Conservation (phyloP, 768 basidiomycete species). For the Tephrocybe rancida region DNA sequence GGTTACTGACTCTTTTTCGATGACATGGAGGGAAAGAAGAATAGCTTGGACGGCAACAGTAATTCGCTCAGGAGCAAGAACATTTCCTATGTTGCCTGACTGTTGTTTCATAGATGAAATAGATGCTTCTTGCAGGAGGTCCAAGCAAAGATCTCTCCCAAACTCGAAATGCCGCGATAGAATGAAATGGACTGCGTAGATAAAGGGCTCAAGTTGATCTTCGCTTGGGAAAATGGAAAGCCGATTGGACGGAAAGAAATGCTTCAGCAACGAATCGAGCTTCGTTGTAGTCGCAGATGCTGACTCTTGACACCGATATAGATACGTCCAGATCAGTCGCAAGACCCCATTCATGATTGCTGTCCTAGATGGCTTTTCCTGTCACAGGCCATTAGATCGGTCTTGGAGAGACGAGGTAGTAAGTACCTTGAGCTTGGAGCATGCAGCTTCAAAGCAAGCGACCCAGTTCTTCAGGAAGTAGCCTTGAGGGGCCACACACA, state of each 20-base stretch:
- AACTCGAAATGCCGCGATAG: constrained; percentile 84
- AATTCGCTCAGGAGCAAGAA: constrained; percentile 71
- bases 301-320: constrained; percentile 91
- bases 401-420: neutral
- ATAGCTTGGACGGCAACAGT: constrained; percentile 77
- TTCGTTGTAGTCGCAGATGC: constrained; percentile 79
- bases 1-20: constrained; percentile 69
- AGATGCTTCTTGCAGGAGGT: constrained; percentile 73
- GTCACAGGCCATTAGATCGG: constrained; percentile 10
- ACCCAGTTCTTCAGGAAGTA: constrained; percentile 86
- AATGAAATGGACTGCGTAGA: constrained; percentile 80
- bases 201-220: constrained; percentile 75
- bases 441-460: constrained; percentile 67
- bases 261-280: constrained; percentile 71
- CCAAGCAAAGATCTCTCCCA: constrained; percentile 79
- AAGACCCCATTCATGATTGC: constrained; percentile 81
- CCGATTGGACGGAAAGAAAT: constrained; percentile 79
- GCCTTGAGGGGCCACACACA: constrained; percentile 87
- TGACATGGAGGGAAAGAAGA: constrained; percentile 65
- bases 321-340: constrained; percentile 89
- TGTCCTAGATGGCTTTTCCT: constrained; percentile 79
- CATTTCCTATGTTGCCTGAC: constrained; percentile 39
- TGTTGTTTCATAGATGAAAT: constrained; percentile 45
- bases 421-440: constrained; percentile 79
- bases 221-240: constrained; percentile 65